A percentile compares a stretch with the other conserved stretches of the same genome.
Conservation (phyloP, 78 protist genomes). For the Dictyostelium capitatum region DNA sequence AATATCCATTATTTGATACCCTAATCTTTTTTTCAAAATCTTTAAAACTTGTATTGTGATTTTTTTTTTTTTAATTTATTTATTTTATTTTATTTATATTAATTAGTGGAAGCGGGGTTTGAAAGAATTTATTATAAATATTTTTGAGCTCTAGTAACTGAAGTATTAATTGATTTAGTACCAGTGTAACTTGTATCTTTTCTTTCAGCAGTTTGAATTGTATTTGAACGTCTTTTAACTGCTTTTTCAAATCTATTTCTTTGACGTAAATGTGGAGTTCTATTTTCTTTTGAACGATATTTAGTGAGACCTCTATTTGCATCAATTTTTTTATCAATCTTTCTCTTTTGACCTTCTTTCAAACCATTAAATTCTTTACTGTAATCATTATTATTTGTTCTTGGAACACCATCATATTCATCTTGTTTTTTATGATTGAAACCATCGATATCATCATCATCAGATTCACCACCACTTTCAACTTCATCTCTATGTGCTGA, state of each 20-base stretch:
- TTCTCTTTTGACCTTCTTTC: slow-evolving; percentile 61
- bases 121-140: too few species aligned
- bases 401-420: slow-evolving; percentile 55
- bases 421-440: background rate
- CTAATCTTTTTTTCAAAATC: too few species aligned
- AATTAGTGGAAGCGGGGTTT: too few species aligned
- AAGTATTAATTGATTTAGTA: slow-evolving; percentile 21
- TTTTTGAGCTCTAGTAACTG: background rate
- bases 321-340: slow-evolving; percentile 31
- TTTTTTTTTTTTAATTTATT: too few species aligned
- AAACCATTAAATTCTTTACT: background rate
- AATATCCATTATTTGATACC: too few species aligned
- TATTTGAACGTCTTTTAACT: background rate
- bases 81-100: too few species aligned
- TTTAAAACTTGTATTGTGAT: too few species aligned
- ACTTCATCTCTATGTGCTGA: slow-evolving; percentile 19
- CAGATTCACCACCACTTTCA: background rate
- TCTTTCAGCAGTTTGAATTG: slow-evolving; percentile 5
- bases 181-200: slow-evolving; percentile 57
- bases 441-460: slow-evolving; percentile 32
- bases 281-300: slow-evolving; percentile 30
- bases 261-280: slow-evolving; percentile 50
- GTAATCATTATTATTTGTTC: background rate
- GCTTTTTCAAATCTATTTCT: slow-evolving; percentile 45
- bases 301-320: slow-evolving; percentile 69